Conservation (phyloP, 2,329 filamentous ascomycete species). For the Paraconiothyrium brasiliense region DNA sequence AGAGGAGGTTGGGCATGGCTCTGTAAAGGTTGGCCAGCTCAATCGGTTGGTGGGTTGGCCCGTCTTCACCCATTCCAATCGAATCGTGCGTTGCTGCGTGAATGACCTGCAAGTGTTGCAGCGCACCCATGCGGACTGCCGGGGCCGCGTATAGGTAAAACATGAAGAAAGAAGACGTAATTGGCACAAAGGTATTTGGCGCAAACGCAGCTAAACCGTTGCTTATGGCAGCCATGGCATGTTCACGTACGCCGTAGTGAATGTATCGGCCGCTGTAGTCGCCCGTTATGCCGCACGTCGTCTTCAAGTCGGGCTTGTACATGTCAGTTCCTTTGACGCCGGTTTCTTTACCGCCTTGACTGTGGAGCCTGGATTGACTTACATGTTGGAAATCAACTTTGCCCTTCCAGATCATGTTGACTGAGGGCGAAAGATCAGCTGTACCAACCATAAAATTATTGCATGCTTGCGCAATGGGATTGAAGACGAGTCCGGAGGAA, state of each 20-base stretch:
- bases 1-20: constrained; percentile 69
- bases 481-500: constrained; percentile 61
- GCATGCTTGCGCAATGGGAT: constrained; percentile 76
- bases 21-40: constrained; percentile 66
- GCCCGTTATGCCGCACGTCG: constrained; percentile 62
- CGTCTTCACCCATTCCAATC: constrained; percentile 67
- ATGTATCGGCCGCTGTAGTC: constrained; percentile 64
- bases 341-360: background rate
- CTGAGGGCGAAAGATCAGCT: constrained; percentile 64
- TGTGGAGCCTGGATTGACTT: constrained; percentile 24
- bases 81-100: constrained; percentile 69
- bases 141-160: constrained; percentile 69
- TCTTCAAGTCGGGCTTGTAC: constrained; percentile 38
- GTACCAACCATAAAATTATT: constrained; percentile 89
- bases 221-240: constrained; percentile 49
- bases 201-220: constrained; percentile 68
- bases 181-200: constrained; percentile 46
- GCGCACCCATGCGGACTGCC: constrained; percentile 68
- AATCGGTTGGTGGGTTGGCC: constrained; percentile 70
- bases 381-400: constrained; percentile 63
- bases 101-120: constrained; percentile 65
- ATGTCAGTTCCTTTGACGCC: constrained; percentile 22
- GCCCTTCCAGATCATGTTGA: constrained; percentile 62
- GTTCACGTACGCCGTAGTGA: constrained; percentile 49
- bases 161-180: constrained; percentile 71